Evolutionary conservation across 2,329 filamentous ascomycete species (phyloP), one percentile per base, ranked within the genome.

Genomic region (Aspergillus chevalieri): DNA sequence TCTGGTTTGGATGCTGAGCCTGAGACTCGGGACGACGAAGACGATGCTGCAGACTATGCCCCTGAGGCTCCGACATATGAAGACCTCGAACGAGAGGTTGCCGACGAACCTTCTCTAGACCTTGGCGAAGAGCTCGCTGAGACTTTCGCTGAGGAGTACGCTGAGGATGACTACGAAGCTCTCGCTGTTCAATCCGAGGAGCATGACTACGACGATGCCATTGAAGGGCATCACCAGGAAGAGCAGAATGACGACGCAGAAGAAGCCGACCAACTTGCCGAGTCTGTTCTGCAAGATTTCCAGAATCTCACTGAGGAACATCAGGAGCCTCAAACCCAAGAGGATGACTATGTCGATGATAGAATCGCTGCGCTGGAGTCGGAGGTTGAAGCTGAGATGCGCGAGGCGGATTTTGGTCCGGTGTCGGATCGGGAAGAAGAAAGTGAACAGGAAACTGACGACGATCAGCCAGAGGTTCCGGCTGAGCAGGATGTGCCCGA

Each of bases 191-290:
- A 44, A 17, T 15, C 24, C 12, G 14, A 44, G 14, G n/a, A 45
- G 6, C 22, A 21, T 17, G 39, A 15, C 38, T 24, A n/a, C 12
- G 14, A 44, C 14, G 19, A 21, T 41, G 15, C 3, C 38, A 41
- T 19, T 19, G 38, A 41, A 10, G 9, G 30, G 30, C 3, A 19
- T 28, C 24, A 47, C 7, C 46, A 44, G n/a, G 36, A 39, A 17
- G 26, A 14, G 12, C 26, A 47, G 19, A 55, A 57, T 19, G 51
- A 47, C 1, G 53, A 56, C 50, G 61, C 61, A 47, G 52, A 58
- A 39, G 21, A 52, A 7, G 46, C 46, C 7, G 49, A 54, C 7
- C 49, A 49, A 3, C 26, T 47, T 34, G 33, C 30, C 12, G 33
- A 22, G 4, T n/a, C 33, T 14, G 24, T 38, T 5, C 28, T 19